Evolutionary conservation across 208 protist species (phyloP), one percentile per base, ranked within the genome.

Genomic region (Strigomonas culicis): DNA sequence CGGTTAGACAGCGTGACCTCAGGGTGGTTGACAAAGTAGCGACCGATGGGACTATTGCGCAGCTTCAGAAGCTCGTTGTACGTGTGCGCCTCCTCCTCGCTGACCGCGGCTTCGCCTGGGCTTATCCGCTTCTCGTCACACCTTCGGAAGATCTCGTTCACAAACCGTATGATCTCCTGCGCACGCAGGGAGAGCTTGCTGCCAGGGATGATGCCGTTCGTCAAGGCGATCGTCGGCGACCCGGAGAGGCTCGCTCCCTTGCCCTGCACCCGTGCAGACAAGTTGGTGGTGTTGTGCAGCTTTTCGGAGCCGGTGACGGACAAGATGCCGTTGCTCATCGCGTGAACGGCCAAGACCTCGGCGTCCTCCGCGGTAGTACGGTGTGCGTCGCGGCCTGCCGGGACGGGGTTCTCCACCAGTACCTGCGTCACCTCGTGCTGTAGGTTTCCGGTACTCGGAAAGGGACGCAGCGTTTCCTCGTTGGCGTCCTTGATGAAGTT

Each of bases 1-100:
- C 82, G 80, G 61, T 90, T 94, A 8, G 88, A 91, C 31, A 92
- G 68, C 10, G 76, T 76, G n/a, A 94, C 72, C 50, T 92, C 82
- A 2, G 83, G 88, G 66, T 94, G 84, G 17, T 65, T 74, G 28
- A 75, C 53, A 66, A 90, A 94, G 6, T 92, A 72, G 13, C 51
- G 58, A 10, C 78, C 84, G 24, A 88, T 75, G 19, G 70, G 62
- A 27, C 74, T 85, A 41, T 69, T 74, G 67, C 65, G 72, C 27
- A 92, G 60, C 13, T 70, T 70, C 17, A 68, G 56, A n/a, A 85
- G 75, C 25, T 82, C 65, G 43, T 79, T 71, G 46, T 70, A 85
- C 79, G 86, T 80, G 19, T 55, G 69, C 46, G 67, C 56, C 30
- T 86, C 66, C 34, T 79, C 71, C 3, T 72, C 61, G 2, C 65